Conservation (phyloP, 495 filamentous ascomycete species). For the Penicillium maclennaniae region DNA sequence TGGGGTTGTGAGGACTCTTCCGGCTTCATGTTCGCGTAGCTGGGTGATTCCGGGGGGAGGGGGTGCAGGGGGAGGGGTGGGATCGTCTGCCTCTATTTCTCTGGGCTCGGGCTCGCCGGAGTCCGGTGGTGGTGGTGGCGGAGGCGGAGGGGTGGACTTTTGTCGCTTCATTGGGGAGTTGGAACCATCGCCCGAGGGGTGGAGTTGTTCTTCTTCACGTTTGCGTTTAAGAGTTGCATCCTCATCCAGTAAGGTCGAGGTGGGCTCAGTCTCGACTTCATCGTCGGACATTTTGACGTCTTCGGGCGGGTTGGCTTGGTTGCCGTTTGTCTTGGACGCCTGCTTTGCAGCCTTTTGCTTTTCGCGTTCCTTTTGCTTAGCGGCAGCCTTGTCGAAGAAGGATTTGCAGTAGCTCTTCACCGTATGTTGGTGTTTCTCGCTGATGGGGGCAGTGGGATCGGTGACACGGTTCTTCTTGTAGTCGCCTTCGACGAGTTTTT, state of each 20-base stretch:
- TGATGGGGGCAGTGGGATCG: slow-evolving; percentile 75
- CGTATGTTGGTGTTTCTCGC: slow-evolving; percentile 72
- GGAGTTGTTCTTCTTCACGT: slow-evolving; percentile 23
- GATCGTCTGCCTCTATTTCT: background rate
- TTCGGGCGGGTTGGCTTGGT: slow-evolving; percentile 37
- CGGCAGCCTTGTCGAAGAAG: slow-evolving; percentile 79
- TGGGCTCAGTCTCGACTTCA: slow-evolving; percentile 46
- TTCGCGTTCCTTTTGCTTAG: slow-evolving; percentile 67
- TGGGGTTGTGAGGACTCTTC: too few relatives aligned
- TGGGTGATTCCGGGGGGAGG: background rate
- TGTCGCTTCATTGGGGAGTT: slow-evolving; percentile 36
- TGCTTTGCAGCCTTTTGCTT: slow-evolving; percentile 56
- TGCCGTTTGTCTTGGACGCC: slow-evolving; percentile 25
- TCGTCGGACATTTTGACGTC: slow-evolving; percentile 55
- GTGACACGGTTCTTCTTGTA: slow-evolving; percentile 81
- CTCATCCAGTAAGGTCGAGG: slow-evolving; percentile 23
- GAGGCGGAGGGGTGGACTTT: slow-evolving; percentile 38
- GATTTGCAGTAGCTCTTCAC: slow-evolving; percentile 77
- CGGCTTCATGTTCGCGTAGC: background rate
- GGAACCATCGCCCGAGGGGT: slow-evolving; percentile 42
- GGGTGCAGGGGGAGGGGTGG: background rate
- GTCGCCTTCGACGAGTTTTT: slow-evolving; percentile 83
- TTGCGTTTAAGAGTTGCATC: slow-evolving; percentile 26
- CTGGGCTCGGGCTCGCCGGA: background rate
- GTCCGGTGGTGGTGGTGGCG: slow-evolving; percentile 15